Evolutionary conservation across 2,329 filamentous ascomycete species (phyloP).

Genomic region (Zymoseptoria brevis): DNA sequence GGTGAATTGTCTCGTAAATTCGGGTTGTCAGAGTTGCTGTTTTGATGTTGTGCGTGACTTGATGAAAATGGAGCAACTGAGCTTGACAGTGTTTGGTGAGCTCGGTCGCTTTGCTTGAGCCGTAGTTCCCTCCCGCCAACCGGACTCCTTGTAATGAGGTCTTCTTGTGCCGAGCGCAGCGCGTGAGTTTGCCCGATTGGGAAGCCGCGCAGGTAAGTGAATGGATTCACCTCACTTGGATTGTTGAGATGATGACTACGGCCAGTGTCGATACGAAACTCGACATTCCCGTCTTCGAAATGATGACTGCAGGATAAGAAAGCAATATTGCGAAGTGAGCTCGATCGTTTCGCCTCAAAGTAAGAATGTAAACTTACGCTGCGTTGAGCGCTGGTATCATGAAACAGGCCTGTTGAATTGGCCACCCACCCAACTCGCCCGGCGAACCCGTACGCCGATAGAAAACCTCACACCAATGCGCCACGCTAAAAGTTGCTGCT

Average conservation of each 20-base stretch:
- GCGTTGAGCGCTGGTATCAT: conserved; percentile 31
- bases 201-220: background rate
- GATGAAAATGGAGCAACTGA: background rate
- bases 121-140: background rate
- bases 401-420: conserved; percentile 26
- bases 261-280: background rate
- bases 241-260: background rate
- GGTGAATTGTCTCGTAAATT: background rate
- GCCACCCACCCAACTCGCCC: conserved; percentile 11
- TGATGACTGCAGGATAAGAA: background rate
- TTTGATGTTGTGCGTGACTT: background rate
- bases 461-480: background rate
- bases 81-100: background rate
- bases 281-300: background rate
- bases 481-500: conserved; percentile 2
- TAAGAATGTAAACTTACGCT: conserved; percentile 23
- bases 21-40: background rate
- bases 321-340: background rate
- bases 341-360: background rate
- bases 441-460: background rate
- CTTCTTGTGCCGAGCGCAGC: background rate
- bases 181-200: background rate
- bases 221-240: background rate
- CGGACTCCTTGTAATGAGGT: background rate
- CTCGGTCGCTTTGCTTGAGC: background rate